Base-by-base conservation (phyloP, 176 grass and related monocot species). In the Carex cristatella region DNA sequence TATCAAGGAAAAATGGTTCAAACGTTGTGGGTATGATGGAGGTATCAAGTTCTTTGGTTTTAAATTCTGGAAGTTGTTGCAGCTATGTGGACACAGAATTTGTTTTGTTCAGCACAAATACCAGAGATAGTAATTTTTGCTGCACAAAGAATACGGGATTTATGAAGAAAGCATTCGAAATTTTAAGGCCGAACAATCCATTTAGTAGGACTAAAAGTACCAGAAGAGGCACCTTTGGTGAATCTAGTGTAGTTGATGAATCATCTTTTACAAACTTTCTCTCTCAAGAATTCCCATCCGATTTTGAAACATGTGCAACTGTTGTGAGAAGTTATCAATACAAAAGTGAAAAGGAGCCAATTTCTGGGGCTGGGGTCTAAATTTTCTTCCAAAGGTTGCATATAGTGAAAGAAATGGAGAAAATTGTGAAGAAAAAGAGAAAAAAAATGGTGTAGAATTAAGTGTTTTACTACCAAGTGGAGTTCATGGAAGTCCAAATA, bases 361-460 rank as follows among this genome's bases (percentile, higher is more conserved):
- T 28, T 80, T 71, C 62, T 19, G 81, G 88, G 88, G 88, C 64
- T 90, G 88, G 88, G 88, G 88, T 32, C 81, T 90, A 13, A 90
- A 87, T 28, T 90, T 90, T 84, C 88, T 90, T 30, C 60, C 62
- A 28, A 84, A 54, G 60, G 48, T 19, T 79, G 64, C 77, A 62
- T 28, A 23, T 40, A 2, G 16, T 23, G 30, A 81, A 64, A 75
- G n/a, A 58, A 70, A 69, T 44, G 64, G 65, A 74, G 53, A 74
- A 42, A 86, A 23, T 61, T 80, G 35, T 57, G 31, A 35, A 28
- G 15, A 60, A 23, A 61, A 66, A 42, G 65, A 19, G 51, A 58
- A 19, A 55, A 69, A 57, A 79, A 65, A 37, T 84, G 37, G 42
- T 54, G 61, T 35, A 18, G 69, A 64, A 16, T 30, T 90, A 42